Evolutionary conservation across 768 basidiomycete genomes (phyloP).

Genomic region (Suillus tomentosus): DNA sequence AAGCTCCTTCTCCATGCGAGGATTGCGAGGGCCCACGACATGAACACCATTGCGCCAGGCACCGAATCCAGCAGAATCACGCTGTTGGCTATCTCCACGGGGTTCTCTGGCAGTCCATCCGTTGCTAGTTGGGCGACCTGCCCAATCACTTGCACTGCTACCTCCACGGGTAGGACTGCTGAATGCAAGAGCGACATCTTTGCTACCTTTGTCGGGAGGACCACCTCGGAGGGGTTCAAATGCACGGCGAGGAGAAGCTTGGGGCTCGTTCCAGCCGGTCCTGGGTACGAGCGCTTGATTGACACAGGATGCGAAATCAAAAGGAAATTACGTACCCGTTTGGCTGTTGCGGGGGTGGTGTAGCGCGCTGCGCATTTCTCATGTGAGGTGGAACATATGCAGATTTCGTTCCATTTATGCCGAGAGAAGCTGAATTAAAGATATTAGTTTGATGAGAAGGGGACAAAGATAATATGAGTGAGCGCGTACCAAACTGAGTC

Average conservation of each 20-base stretch:
- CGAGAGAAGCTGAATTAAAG: constrained; percentile 61
- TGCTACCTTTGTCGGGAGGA: constrained; percentile 36
- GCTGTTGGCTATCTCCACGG: constrained; percentile 41
- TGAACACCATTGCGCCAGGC: constrained; percentile 91
- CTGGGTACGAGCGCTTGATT: constrained; percentile 35
- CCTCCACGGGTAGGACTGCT: constrained; percentile 37
- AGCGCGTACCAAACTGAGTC: constrained; percentile 66
- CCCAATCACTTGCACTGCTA: constrained; percentile 40
- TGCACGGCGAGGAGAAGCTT: constrained; percentile 62
- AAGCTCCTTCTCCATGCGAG: constrained; percentile 92
- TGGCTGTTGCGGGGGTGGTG: constrained; percentile 48
- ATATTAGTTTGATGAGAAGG: constrained; percentile 9
- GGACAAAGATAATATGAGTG: background rate
- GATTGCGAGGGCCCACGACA: constrained; percentile 78
- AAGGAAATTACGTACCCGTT: constrained; percentile 54
- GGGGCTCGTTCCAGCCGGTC: constrained; percentile 78
- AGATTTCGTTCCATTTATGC: constrained; percentile 67
- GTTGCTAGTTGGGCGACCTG: constrained; percentile 37
- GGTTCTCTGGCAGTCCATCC: constrained; percentile 40
- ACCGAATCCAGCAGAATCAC: constrained; percentile 56
- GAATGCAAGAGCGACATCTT: constrained; percentile 39
- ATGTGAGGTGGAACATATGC: constrained; percentile 89
- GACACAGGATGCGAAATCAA: constrained; percentile 16
- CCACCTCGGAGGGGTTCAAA: constrained; percentile 44
- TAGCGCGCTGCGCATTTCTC: constrained; percentile 86